These are phyloP conservation scores for Clarireedia hainanense DNA, from an alignment of 2,329 filamentous ascomycete species.

Conservation along the genomic window DNA sequence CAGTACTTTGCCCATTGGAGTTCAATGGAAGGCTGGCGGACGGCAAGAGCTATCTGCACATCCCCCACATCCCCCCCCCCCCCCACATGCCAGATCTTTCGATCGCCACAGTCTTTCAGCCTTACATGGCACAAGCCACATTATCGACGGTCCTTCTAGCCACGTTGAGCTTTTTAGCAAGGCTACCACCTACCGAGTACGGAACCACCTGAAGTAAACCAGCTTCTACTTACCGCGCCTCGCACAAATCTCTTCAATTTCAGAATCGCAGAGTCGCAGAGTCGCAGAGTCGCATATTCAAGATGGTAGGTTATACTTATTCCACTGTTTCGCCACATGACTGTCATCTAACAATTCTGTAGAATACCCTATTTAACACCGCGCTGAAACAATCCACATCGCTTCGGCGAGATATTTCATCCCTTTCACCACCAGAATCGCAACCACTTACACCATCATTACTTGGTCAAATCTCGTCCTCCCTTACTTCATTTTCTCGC, in stretches of 20 bases:
- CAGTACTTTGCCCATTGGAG: too few species aligned
- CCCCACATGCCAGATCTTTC: not conserved
- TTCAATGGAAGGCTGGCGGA: too few species aligned
- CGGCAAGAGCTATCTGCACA: too few species aligned
- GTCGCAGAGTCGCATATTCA: too few species aligned
- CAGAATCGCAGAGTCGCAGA: too few species aligned
- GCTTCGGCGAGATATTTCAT: constrained; percentile 67
- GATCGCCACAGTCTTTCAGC: too few species aligned
- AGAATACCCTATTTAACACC: constrained; percentile 83
- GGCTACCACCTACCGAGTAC: not conserved
- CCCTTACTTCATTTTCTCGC: constrained; percentile 72
- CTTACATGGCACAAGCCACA: not conserved
- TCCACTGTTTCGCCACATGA: not conserved
- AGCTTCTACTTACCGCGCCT: too few species aligned
- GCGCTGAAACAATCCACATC: constrained; percentile 77
- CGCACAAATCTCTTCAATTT: too few species aligned
- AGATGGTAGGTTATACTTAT: too few species aligned
- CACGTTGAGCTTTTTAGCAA: constrained; percentile 7
- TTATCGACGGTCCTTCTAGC: not conserved
- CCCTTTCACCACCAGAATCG: constrained; percentile 47
- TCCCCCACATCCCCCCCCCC: not conserved
- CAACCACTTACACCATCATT: constrained; percentile 51
- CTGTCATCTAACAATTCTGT: not conserved
- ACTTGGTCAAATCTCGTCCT: constrained; percentile 69
- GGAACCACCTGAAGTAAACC: not conserved